Evolutionary conservation across 805 yeast genomes (phyloP).

Genomic region (Wickerhamomyces alni): DNA sequence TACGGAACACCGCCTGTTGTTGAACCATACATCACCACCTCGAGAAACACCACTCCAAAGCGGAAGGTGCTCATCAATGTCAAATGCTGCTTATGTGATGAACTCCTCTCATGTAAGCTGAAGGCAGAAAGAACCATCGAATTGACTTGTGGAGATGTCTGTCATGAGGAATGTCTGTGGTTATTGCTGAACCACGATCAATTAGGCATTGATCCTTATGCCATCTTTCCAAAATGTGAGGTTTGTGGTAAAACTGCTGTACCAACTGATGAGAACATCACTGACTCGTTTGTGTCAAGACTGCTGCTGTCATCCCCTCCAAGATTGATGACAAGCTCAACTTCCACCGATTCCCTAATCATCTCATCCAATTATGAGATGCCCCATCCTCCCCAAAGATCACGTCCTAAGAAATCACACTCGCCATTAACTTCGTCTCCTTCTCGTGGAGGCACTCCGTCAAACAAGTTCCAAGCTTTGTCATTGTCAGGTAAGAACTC

Average conservation of each 20-base stretch:
- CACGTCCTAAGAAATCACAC: neutral
- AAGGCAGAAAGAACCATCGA: conserved; percentile 31
- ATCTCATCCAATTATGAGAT: conserved; percentile 8
- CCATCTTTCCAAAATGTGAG: conserved; percentile 20
- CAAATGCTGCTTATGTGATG: conserved; percentile 39
- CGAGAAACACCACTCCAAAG: conserved; percentile 11
- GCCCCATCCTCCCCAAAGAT: neutral
- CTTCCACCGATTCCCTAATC: conserved; percentile 5
- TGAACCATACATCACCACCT: conserved; percentile 14
- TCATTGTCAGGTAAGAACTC: conserved; percentile 19
- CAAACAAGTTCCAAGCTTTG: conserved; percentile 8
- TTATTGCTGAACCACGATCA: conserved; percentile 13
- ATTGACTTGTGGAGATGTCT: conserved; percentile 37
- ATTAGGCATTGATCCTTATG: conserved; percentile 6
- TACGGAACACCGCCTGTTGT: conserved; percentile 14
- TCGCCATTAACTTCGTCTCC: conserved; percentile 1
- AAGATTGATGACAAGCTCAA: neutral
- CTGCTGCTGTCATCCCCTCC: conserved; percentile 10
- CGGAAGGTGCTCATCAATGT: conserved; percentile 13
- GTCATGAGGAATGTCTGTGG: conserved; percentile 41
- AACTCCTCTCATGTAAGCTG: conserved; percentile 31
- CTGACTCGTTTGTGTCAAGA: conserved; percentile 17
- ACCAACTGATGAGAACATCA: conserved; percentile 17
- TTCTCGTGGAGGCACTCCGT: neutral
- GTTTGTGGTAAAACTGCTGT: conserved; percentile 14